Percentiles rank a stretch among this genome's conserved stretches.
phyloP scores from a whole-genome alignment of 2,329 filamentous ascomycete species.

The Ophiostoma pallidulum region DNA sequence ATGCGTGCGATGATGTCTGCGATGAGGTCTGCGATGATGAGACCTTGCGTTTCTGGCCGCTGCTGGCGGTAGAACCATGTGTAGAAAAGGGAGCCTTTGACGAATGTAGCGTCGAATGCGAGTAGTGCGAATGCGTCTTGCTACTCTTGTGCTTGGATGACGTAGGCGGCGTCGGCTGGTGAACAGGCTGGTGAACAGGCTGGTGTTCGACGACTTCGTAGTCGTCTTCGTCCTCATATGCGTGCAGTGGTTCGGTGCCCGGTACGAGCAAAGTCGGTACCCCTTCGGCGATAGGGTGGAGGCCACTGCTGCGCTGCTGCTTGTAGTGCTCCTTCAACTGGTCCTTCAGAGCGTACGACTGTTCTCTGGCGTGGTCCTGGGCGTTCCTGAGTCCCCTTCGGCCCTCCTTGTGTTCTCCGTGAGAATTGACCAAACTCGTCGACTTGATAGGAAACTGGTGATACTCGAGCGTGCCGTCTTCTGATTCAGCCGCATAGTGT shows the following conservation, averaged over 20 bases:
- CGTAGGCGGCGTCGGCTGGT: neutral
- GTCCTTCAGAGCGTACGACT: conserved; percentile 11
- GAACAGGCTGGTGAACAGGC: neutral
- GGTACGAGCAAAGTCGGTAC: neutral
- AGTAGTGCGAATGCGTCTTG: neutral
- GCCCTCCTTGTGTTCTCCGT: conserved; percentile 3
- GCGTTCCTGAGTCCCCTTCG: conserved; percentile 6
- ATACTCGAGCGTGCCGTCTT: conserved; percentile 10
- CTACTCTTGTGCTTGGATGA: neutral
- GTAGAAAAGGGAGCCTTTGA: neutral
- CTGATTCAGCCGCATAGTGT: conserved; percentile 18
- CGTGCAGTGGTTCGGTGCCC: neutral
- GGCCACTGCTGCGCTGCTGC: neutral
- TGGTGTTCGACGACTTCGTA: conserved; percentile 1
- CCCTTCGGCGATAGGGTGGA: neutral
- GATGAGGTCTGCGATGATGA: neutral
- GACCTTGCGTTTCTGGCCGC: conserved; percentile 8
- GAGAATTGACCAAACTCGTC: conserved; percentile 8
- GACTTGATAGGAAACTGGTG: conserved; percentile 18
- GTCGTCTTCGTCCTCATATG: neutral
- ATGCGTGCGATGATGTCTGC: conserved; percentile 2
- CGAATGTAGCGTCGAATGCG: neutral
- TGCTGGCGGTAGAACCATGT: neutral
- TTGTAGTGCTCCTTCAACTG: conserved; percentile 6
- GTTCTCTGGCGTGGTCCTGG: conserved; percentile 8